Base-by-base conservation (phyloP, 176 grass and related monocot genomes). In the Oryza glaberrima region DNA sequence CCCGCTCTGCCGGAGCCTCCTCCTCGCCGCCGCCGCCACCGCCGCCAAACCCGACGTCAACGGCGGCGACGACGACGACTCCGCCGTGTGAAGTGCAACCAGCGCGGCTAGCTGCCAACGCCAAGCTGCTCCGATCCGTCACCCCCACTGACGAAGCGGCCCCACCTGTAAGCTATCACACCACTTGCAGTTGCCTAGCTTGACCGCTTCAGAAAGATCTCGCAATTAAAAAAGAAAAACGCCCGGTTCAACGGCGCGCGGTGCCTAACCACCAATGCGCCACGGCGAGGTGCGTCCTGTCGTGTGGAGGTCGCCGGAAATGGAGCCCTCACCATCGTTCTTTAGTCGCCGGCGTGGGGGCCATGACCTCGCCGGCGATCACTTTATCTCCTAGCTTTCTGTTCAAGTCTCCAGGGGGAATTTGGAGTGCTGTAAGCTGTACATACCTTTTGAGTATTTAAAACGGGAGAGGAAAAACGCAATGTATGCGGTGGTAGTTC, bases 1-100 rank as follows among this genome's bases (percentile, higher is more conserved):
- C 85, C 95, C 90, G 9, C 82, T 98, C 74, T 98, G 95, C 77
- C 83, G 95, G 44, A 46, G 65, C 34, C 90, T 86, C 80, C 7
- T 67, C 61, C 43, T 60, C 44, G 25, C 38, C 35, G 40, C 75
- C 58, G 52, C 67, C 41, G 34, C 34, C 28, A 30, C 28, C 34
- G 23, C 20, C 35, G 40, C 75, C 61, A 85, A 85, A 7, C 64
- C 72, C 12, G 61, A 36, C n/a, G 76, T 75, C 75, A 36, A 82
- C 79, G 84, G 80, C 1, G 19, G 19, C 32, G 54, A 66, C 23
- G 54, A 66, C 23, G n/a, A n/a, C 44, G 72, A 80, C 25, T 51
- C 72, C 70, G 71, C 88, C 49, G 89, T 91, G 80, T 87, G 83
- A 85, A 41, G 2, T 4, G 3, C 15, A 30, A 41, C 15, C 26